Percentiles rank a stretch among this genome's conserved stretches.
Evolutionary conservation across 106 monocot genomes (phyloP).

Genomic region (Amphibolis antarctica): DNA sequence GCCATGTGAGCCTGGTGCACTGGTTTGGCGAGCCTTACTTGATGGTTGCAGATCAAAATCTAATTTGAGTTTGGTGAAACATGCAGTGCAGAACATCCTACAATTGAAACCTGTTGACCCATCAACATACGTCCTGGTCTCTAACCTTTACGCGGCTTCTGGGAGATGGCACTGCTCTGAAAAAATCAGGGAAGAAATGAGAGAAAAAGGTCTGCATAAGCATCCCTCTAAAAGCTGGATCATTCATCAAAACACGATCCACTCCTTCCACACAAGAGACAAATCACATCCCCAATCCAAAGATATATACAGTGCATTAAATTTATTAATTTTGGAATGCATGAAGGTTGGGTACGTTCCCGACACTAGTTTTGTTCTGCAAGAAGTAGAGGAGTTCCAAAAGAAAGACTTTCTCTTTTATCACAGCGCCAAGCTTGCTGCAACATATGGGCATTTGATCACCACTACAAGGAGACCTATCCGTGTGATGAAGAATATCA

Average conservation of each 20-base stretch:
- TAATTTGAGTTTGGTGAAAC: conserved; percentile 27
- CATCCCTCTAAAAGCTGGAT: conserved; percentile 67
- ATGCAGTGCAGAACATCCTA: conserved; percentile 35
- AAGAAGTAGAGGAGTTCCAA: conserved; percentile 90
- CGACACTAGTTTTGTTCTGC: conserved; percentile 78
- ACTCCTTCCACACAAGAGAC: conserved; percentile 71
- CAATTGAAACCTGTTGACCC: conserved; percentile 42
- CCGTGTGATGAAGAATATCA: conserved; percentile 62
- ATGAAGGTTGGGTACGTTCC: conserved; percentile 78
- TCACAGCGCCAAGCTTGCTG: conserved; percentile 81
- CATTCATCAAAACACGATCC: conserved; percentile 28
- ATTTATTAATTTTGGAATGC: conserved; percentile 70
- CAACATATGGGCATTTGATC: conserved; percentile 43
- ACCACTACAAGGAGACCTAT: conserved; percentile 14
- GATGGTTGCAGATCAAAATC: conserved; percentile 29
- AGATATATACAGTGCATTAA: conserved; percentile 65
- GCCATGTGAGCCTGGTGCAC: conserved; percentile 47
- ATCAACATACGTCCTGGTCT: conserved; percentile 47
- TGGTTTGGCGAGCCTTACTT: conserved; percentile 63
- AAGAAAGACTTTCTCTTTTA: conserved; percentile 82
- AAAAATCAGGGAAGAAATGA: conserved; percentile 65
- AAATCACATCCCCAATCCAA: conserved; percentile 45
- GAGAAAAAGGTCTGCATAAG: conserved; percentile 49
- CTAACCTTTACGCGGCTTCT: conserved; percentile 72
- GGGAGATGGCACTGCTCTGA: conserved; percentile 91